Base-by-base conservation (phyloP, 805 yeast species). In the Candida namnaoensis region DNA sequence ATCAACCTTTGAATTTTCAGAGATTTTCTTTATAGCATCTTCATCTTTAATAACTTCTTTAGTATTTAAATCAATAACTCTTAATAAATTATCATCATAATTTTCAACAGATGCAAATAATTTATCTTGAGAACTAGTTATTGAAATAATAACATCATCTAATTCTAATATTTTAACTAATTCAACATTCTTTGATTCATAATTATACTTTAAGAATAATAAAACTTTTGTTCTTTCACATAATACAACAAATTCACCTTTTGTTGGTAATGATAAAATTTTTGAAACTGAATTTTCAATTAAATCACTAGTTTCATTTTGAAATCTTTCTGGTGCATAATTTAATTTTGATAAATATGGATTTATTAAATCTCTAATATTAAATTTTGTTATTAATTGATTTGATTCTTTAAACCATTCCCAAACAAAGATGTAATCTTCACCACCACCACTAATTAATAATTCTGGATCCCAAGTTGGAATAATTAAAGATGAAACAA, bases 361-460 rank as follows among this genome's bases (percentile, higher is more conserved):
- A 33, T 58, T 47, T 25, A 68, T 54, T 15, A 65, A 43, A 0
- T 67, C 65, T 26, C 71, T 63, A 24, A 82, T 62, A 23, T 76
- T 70, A 37, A 81, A 66, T 41, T 69, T 68, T 27, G 68, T 65
- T 5, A 83, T 44, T 43, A 74, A 64, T 42, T 64, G 58, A 32
- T 75, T 76, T 14, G 67, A 55, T 25, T 67, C 65, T 12, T 62
- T 55, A 41, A 58, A 59, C 95, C 97, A 88, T 46, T 85, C 71
- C 97, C 98, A 91, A 15, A 78, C 57, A 45, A 74, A 68, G 11
- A 93, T 54, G 49, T 61, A 78, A 41, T 76, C 77, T 57, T 93
- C 99, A 49, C 99, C 99, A 32, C 99, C 99, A 5, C 82, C 98
- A 55, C 93, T 82, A 24, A 90, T 60, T 41, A 93, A 66, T 15